These are phyloP conservation scores for Trypanosoma lewisi DNA, from an alignment of 208 protist genomes.

Conservation along the genomic window DNA sequence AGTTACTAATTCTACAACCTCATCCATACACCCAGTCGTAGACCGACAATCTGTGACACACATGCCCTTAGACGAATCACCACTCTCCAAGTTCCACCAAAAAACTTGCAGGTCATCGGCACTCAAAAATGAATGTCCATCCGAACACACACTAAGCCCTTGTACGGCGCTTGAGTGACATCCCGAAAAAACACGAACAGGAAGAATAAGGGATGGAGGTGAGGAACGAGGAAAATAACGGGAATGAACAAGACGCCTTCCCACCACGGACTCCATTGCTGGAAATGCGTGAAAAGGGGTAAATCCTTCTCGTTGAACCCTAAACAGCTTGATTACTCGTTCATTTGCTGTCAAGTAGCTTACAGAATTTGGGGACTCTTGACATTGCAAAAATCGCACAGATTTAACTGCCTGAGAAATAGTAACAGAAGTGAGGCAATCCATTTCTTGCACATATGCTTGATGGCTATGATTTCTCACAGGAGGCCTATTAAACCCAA, in stretches of 20 bases:
- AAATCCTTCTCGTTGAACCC: constrained; percentile 79
- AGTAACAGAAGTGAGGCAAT: constrained; percentile 78
- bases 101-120: constrained; percentile 88
- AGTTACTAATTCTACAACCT: constrained; percentile 81
- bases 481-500: constrained; percentile 47
- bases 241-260: constrained; percentile 39
- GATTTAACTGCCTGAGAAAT: constrained; percentile 78
- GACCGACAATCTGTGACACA: constrained; percentile 76
- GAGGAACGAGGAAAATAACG: constrained; percentile 71
- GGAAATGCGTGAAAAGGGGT: constrained; percentile 72
- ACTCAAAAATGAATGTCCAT: constrained; percentile 83
- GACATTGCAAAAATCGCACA: constrained; percentile 54
- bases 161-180: constrained; percentile 70
- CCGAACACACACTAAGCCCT: constrained; percentile 66
- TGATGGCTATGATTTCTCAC: constrained; percentile 77
- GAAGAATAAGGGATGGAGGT: constrained; percentile 55
- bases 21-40: constrained; percentile 61
- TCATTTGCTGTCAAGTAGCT: constrained; percentile 88
- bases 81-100: constrained; percentile 83
- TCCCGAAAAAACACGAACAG: constrained; percentile 73
- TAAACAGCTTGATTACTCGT: constrained; percentile 84
- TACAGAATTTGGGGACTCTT: constrained; percentile 74
- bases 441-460: constrained; percentile 80
- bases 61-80: constrained; percentile 58
- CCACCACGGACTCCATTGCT: constrained; percentile 58